These are phyloP conservation scores for Suhomyces sp. DNA, from an alignment of 805 yeast species.

Conservation along the genomic window DNA sequence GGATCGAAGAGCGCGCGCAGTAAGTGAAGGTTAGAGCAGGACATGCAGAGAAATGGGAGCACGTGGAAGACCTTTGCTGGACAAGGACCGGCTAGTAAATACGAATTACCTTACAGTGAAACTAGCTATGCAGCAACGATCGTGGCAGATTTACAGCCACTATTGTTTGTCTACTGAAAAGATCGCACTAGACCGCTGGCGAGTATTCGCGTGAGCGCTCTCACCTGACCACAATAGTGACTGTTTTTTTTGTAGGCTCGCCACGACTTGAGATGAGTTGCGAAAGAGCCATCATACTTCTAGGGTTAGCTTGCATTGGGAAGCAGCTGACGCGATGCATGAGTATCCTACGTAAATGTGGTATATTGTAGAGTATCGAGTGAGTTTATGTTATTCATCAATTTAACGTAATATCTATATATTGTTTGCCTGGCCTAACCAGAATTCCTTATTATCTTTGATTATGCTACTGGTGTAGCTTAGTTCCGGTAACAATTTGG, in stretches of 20 bases:
- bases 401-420: background rate
- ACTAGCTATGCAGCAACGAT: background rate
- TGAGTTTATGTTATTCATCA: background rate
- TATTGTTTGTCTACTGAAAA: background rate
- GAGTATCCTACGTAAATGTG: background rate
- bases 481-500: constrained; percentile 58
- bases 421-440: constrained; percentile 33
- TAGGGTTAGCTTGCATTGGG: background rate
- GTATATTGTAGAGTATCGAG: no score
- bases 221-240: constrained; percentile 1
- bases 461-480: constrained; percentile 55
- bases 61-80: background rate
- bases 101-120: background rate
- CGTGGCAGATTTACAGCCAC: background rate
- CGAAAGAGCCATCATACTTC: background rate
- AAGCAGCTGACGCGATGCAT: background rate
- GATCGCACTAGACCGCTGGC: background rate
- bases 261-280: background rate
- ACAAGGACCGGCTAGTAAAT: background rate
- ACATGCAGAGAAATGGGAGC: background rate
- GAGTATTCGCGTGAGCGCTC: background rate
- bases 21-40: background rate
- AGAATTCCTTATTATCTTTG: constrained; percentile 50
- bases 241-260: constrained; percentile 2
- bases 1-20: background rate